Percentiles rank a stretch among this genome's conserved stretches.
These are phyloP conservation scores for Huntiella abstrusa DNA, from an alignment of 2,329 filamentous ascomycete species.

Conservation along the genomic window DNA sequence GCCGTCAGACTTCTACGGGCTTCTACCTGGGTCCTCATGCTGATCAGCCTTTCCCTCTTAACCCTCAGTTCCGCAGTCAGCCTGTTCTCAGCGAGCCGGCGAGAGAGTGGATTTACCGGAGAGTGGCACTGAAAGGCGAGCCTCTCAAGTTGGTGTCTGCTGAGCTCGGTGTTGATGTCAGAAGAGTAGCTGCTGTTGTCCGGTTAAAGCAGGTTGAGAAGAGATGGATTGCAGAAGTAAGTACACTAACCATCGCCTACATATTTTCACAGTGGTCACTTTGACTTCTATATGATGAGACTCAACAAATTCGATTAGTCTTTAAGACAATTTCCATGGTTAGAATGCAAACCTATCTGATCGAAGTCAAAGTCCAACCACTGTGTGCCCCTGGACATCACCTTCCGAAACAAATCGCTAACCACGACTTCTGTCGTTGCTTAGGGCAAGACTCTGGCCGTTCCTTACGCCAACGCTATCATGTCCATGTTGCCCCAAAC, in stretches of 20 bases:
- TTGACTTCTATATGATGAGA: slow-evolving; percentile 30
- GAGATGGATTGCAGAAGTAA: slow-evolving; percentile 56
- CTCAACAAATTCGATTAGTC: slow-evolving; percentile 90
- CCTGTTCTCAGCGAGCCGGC: slow-evolving; percentile 55
- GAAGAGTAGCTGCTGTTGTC: slow-evolving; percentile 69
- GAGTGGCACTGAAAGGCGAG: slow-evolving; percentile 45
- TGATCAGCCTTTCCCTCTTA: slow-evolving; percentile 52
- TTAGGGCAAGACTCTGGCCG: slow-evolving; percentile 59
- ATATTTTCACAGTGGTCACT: slow-evolving; percentile 2
- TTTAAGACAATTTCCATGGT: slow-evolving; percentile 91
- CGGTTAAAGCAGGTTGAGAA: slow-evolving; percentile 74
- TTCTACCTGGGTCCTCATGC: slow-evolving; percentile 21
- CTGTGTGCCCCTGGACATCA: slow-evolving; percentile 5
- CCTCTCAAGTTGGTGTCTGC: slow-evolving; percentile 61
- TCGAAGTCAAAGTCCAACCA: slow-evolving; percentile 11
- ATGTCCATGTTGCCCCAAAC: slow-evolving; percentile 62
- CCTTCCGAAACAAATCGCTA: no score
- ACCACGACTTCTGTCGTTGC: neutral
- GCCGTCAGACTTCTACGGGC: slow-evolving; percentile 14
- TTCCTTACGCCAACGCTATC: slow-evolving; percentile 58
- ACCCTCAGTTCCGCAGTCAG: slow-evolving; percentile 50
- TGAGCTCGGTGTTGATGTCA: slow-evolving; percentile 59
- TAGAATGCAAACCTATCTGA: slow-evolving; percentile 71
- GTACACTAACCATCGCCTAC: slow-evolving; percentile 17
- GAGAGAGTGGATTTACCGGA: slow-evolving; percentile 53